phyloP scores from a whole-genome alignment of 805 yeast genomes.

The Candida arabinofermentans region DNA sequence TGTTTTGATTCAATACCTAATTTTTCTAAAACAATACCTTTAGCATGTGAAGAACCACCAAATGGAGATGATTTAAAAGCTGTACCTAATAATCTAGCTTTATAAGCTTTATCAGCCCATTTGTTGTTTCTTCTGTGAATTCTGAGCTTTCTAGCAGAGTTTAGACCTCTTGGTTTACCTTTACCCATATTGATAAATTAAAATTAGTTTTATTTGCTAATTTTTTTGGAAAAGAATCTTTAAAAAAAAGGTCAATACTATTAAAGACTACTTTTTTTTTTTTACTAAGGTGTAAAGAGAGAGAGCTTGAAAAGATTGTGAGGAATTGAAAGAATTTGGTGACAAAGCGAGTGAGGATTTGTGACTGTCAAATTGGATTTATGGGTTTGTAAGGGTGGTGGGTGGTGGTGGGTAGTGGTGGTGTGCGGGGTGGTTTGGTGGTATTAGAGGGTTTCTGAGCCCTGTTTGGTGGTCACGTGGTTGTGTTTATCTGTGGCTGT shows the following conservation, averaged over 20 bases:
- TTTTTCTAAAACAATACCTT: constrained; percentile 99
- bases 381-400: too few relatives aligned
- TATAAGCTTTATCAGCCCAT: constrained; percentile 99
- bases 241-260: not conserved
- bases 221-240: not conserved
- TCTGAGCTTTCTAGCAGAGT: constrained; percentile 99
- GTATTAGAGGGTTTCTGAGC: too few relatives aligned
- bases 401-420: too few relatives aligned
- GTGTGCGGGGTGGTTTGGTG: too few relatives aligned
- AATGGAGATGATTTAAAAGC: constrained; percentile 99
- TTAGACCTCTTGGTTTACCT: constrained; percentile 99
- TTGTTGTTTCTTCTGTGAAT: constrained; percentile 99
- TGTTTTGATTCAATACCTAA: constrained; percentile 99
- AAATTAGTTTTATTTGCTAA: constrained; percentile 3
- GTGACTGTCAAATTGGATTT: too few relatives aligned
- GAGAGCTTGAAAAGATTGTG: too few relatives aligned
- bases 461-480: too few relatives aligned
- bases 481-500: too few relatives aligned
- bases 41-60: constrained; percentile 99
- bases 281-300: not conserved
- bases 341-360: too few relatives aligned
- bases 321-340: too few relatives aligned
- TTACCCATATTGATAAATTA: constrained; percentile 76
- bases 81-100: constrained; percentile 98
- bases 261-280: not conserved